These are phyloP conservation scores for Persicaria maculosa DNA, from an alignment of 148 eudicot species.

Conservation along the genomic window DNA sequence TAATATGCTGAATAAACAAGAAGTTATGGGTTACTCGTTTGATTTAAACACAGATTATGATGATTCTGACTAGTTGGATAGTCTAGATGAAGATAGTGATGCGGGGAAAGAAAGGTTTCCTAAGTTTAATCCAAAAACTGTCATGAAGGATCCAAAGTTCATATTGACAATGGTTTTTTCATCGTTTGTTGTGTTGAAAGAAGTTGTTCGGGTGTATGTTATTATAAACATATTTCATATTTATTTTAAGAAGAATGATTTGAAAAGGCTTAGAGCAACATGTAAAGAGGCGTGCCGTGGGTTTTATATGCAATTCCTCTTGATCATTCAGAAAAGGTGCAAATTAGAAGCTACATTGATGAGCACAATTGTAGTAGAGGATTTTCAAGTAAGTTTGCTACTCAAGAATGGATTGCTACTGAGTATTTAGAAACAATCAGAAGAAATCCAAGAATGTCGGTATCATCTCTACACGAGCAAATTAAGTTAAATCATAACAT, in stretches of 20 bases:
- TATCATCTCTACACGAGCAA: background rate
- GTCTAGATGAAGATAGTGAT: background rate
- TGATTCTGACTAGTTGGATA: too few species aligned
- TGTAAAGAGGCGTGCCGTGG: background rate
- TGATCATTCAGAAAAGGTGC: background rate
- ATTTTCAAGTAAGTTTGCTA: background rate
- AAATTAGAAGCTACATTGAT: background rate
- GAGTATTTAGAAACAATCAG: background rate
- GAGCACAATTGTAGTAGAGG: background rate
- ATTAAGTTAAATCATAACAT: background rate
- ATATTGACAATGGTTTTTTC: background rate
- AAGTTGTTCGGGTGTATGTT: background rate
- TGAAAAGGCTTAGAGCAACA: background rate
- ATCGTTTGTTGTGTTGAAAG: background rate
- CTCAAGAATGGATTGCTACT: background rate
- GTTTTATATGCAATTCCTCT: background rate
- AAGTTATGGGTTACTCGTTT: too few species aligned
- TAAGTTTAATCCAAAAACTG: background rate
- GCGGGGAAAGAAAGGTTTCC: background rate
- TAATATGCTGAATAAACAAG: too few species aligned
- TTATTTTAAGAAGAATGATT: background rate
- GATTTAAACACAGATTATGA: too few species aligned
- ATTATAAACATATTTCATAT: background rate
- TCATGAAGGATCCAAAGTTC: background rate
- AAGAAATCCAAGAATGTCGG: background rate